These are phyloP conservation scores for Trichoderma harzianum DNA, from an alignment of 2,329 filamentous ascomycete species.

Conservation along the genomic window DNA sequence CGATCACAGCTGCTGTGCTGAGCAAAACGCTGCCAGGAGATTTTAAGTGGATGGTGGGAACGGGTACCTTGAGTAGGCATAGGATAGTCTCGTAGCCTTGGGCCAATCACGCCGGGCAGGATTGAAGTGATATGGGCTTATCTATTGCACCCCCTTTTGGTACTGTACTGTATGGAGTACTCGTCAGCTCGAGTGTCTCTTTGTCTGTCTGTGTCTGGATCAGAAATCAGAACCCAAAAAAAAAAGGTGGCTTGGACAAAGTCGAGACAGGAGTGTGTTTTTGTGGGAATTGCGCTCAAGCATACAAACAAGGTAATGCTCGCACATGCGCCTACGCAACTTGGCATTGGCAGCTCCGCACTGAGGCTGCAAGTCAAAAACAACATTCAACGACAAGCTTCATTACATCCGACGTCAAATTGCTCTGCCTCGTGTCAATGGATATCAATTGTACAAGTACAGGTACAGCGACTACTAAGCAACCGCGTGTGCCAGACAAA, in stretches of 20 bases:
- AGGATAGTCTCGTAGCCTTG: background rate
- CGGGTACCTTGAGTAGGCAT: constrained; percentile 2
- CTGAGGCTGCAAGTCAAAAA: background rate
- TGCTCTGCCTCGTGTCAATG: background rate
- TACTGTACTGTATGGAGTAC: background rate
- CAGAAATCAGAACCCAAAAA: background rate
- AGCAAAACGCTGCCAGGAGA: background rate
- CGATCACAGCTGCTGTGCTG: background rate
- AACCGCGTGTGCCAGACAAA: background rate
- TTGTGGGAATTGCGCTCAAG: background rate
- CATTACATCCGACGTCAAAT: background rate
- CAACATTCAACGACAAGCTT: background rate
- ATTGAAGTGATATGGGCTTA: background rate
- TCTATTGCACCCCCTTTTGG: background rate
- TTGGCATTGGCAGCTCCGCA: background rate
- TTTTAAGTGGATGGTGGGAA: constrained; percentile 5
- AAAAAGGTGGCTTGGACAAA: background rate
- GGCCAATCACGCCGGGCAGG: constrained; percentile 2
- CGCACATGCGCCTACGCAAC: background rate
- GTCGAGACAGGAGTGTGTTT: background rate
- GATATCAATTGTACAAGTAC: background rate
- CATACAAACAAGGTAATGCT: constrained; percentile 3
- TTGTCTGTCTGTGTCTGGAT: background rate
- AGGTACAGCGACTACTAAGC: background rate
- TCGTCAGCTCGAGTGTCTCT: background rate